A percentile compares a stretch with the other conserved stretches of the same genome.
These are phyloP conservation scores for Cytospora piceicola DNA, from an alignment of 2,329 filamentous ascomycete species.

Conservation along the genomic window DNA sequence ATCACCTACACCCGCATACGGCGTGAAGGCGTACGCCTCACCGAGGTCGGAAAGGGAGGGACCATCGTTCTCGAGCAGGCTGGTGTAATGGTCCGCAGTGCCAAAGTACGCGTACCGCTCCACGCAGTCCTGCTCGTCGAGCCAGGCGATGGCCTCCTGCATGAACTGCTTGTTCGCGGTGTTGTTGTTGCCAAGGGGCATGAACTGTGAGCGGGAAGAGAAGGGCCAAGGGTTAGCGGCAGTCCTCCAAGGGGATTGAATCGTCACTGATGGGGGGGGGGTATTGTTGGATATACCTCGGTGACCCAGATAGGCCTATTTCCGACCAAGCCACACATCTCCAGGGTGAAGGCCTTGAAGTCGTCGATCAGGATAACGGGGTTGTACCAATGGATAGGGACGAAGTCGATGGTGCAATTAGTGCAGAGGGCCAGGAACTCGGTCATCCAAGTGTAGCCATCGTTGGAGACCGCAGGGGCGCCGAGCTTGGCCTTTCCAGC, in stretches of 20 bases:
- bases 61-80: conserved; percentile 31
- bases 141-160: conserved; percentile 46
- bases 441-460: conserved; percentile 47
- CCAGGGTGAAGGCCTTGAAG: conserved; percentile 48
- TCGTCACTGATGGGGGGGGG: not conserved
- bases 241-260: not conserved
- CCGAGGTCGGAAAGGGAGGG: conserved; percentile 27
- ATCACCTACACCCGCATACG: conserved; percentile 2
- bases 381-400: conserved; percentile 53
- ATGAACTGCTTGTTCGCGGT: conserved; percentile 44
- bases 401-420: conserved; percentile 48
- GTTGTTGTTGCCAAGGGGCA: not conserved
- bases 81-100: conserved; percentile 31
- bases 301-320: conserved; percentile 50
- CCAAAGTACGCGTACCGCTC: conserved; percentile 47
- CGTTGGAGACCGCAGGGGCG: conserved; percentile 54
- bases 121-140: conserved; percentile 45
- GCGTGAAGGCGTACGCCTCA: conserved; percentile 27
- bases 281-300: conserved; percentile 38
- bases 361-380: conserved; percentile 41
- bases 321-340: conserved; percentile 43
- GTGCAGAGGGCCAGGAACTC: conserved; percentile 48
- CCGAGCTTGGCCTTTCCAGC: conserved; percentile 48
- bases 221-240: not conserved
- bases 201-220: not conserved